Evolutionary conservation across 768 basidiomycete species (phyloP).

Genomic region (Mycena filopes): DNA sequence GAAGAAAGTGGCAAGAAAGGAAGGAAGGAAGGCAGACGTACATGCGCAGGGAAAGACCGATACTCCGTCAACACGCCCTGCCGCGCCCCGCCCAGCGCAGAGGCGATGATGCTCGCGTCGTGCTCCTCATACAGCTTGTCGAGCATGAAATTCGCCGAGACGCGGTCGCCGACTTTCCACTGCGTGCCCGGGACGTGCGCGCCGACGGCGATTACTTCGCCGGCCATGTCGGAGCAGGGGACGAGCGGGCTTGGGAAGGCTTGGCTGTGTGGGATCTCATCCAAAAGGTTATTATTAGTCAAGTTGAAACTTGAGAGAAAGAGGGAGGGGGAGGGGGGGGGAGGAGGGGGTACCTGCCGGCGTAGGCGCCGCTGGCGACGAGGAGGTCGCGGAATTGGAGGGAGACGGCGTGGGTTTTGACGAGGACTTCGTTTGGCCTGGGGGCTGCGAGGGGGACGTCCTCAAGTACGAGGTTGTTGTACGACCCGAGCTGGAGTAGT

Average conservation of each 20-base stretch:
- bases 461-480: too few relatives aligned
- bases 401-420: too few relatives aligned
- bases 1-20: too few relatives aligned
- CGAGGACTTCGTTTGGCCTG: too few relatives aligned
- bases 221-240: conserved; percentile 63
- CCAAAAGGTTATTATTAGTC: background rate
- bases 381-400: conserved; percentile 60
- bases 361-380: conserved; percentile 53
- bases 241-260: conserved; percentile 35
- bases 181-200: conserved; percentile 51
- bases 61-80: conserved; percentile 67
- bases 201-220: conserved; percentile 63
- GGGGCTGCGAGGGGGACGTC: too few relatives aligned
- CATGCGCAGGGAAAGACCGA: conserved; percentile 58
- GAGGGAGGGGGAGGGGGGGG: too few relatives aligned
- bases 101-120: conserved; percentile 37
- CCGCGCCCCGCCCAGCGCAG: conserved; percentile 54
- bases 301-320: too few relatives aligned
- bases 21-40: too few relatives aligned
- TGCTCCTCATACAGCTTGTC: conserved; percentile 62
- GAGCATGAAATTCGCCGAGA: conserved; percentile 62
- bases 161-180: conserved; percentile 67
- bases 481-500: too few relatives aligned
- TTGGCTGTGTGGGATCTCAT: background rate
- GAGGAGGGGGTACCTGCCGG: conserved; percentile 36